Evolutionary conservation across 164 flowering plant species (phyloP), one percentile per base, ranked within the genome.

Genomic region (Magnolia kwangsiensis): DNA sequence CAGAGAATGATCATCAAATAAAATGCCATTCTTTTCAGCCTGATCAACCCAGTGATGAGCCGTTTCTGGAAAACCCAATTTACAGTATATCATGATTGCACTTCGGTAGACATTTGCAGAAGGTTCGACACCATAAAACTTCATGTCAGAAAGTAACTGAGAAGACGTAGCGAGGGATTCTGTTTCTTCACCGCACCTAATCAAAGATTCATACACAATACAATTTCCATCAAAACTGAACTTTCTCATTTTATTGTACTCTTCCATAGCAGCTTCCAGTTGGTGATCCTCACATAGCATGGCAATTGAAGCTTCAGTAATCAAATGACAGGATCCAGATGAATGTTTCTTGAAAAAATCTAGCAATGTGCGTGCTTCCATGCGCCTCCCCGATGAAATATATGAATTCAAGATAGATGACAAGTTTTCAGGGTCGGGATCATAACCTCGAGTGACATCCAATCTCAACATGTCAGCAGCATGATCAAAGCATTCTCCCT

Each of bases 131-230:
- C 89, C 88, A 80, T 61, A 78, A 78, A 90, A 89, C 79, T 85
- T 92, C 97, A 96, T 90, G 79, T 94, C 97, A 68, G 91, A 87
- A 65, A 86, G 89, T 50, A 94, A 73, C 82, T 92, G 99, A 84
- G 96, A 96, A 81, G 91, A 95, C 78, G 86, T 88, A 75, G 83
- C 79, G 74, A 83, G 82, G 7, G 74, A 81, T 79, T 89, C 88
- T 73, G 82, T 81, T 78, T 88, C 90, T 76, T 75, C 76, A 75
- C 97, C 91, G 80, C 89, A 82, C 64, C 84, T 84, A 79, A 96
- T 86, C 58, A 96, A 82, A 80, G 88, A 79, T 70, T 92, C 93
- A 73, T 89, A 96, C 87, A 92, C 80, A 37, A 82, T 79, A 71
- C 66, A 81, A 79, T 89, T 86, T 72, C 84, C 80, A 71, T 72